phyloP scores from a whole-genome alignment of 768 basidiomycete genomes.

The Hericium coralloides region DNA sequence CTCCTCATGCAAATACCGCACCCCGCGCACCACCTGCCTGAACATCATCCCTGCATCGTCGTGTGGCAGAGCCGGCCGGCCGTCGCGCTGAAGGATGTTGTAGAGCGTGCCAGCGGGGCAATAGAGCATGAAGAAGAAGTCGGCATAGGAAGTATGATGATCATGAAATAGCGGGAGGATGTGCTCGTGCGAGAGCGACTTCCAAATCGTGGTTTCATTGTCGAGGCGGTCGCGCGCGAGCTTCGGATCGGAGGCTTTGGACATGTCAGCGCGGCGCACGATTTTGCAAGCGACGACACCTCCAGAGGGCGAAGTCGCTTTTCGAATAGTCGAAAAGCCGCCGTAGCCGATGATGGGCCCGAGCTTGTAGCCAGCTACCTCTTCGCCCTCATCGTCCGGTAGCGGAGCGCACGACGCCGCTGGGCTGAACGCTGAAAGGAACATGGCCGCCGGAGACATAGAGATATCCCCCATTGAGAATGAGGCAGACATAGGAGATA shows the following conservation, averaged over 20 bases:
- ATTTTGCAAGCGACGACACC: slow-evolving; percentile 79
- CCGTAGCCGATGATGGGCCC: slow-evolving; percentile 73
- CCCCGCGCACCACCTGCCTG: slow-evolving; percentile 73
- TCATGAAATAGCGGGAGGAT: slow-evolving; percentile 74
- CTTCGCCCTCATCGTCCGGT: slow-evolving; percentile 60
- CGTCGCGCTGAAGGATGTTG: slow-evolving; percentile 70
- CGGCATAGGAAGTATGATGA: slow-evolving; percentile 49
- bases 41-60: slow-evolving; percentile 84
- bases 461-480: slow-evolving; percentile 11
- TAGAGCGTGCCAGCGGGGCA: slow-evolving; percentile 83
- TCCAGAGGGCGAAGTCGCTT: slow-evolving; percentile 52
- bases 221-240: slow-evolving; percentile 47
- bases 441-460: slow-evolving; percentile 65
- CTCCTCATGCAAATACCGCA: slow-evolving; percentile 75
- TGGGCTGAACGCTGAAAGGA: slow-evolving; percentile 56
- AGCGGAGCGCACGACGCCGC: slow-evolving; percentile 24
- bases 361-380: slow-evolving; percentile 63
- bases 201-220: slow-evolving; percentile 68
- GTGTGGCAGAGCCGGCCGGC: slow-evolving; percentile 55
- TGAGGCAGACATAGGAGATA: slow-evolving; percentile 5
- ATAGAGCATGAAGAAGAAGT: slow-evolving; percentile 75
- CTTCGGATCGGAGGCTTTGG: slow-evolving; percentile 40
- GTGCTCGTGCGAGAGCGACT: slow-evolving; percentile 72
- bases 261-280: slow-evolving; percentile 49
- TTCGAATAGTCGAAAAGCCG: slow-evolving; percentile 72